Base-by-base conservation (phyloP, 225 moss, liverwort and hornwort genomes). In the Marchantia polymorpha region DNA sequence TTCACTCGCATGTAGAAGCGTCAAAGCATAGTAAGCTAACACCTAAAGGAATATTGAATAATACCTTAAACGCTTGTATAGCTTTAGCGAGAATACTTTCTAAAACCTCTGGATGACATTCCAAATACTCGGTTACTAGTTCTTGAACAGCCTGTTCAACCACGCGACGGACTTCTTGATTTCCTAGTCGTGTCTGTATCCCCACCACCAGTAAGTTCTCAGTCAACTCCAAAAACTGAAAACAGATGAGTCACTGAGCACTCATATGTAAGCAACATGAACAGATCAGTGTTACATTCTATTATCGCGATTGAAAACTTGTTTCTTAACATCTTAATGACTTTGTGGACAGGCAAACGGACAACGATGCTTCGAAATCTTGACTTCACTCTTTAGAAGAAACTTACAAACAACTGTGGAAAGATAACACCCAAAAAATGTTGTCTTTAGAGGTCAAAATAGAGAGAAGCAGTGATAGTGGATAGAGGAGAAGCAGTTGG, bases 121-220 rank as follows among this genome's bases (percentile, higher is more conserved):
- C 97, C 86, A 99, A 75, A 86, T 99, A 99, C 87, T 99, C 95
- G 14, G 95, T 93, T 78, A 91, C 93, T 81, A 94, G 80, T 81
- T 99, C 97, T 64, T 93, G 92, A 22, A 99, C 94, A 78, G 94
- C 91, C 89, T 99, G 97, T 81, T 99, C 97, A 85, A 93, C 97
- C 73, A 99, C 85, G 79, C 91, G 90, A 67, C 97, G 91, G 63
- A 99, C 97, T 86, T 99, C 97, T 69, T 86, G 92, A 81, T 99
- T 99, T 73, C 97, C 97, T 73, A 99, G 84, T 75, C 97, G 86
- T 39, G 97, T 99, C 94, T 93, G 83, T 65, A 51, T 83, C 87
- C 84, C 83, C 54, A 49, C 22, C 3, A 52, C 25, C 8, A 70
- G 49, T 8, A 49, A 49, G 48, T 49, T 49, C 48, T 20, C 49